Conservation (phyloP, 1,284 basidiomycete genomes). For the Apiotrichum sp. region DNA sequence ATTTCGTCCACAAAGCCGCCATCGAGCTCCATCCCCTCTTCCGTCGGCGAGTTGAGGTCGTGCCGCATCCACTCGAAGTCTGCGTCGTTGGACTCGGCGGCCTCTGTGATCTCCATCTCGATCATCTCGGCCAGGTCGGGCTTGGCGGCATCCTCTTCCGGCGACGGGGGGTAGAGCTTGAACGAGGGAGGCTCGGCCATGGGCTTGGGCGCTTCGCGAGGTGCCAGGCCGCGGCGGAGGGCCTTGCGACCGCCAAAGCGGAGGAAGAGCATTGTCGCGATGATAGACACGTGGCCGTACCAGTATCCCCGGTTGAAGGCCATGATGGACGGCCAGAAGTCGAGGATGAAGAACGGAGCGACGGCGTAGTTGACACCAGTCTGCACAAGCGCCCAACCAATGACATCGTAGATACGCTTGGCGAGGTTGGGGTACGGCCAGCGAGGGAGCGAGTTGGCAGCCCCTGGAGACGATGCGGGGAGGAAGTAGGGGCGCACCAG, state of each 20-base stretch:
- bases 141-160: constrained; percentile 6
- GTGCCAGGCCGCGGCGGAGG: constrained; percentile 23
- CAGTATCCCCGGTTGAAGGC: constrained; percentile 69
- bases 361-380: constrained; percentile 73
- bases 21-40: constrained; percentile 2
- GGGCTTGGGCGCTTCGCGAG: background rate
- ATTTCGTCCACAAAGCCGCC: constrained; percentile 9
- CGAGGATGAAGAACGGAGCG: constrained; percentile 79
- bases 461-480: constrained; percentile 46
- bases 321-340: constrained; percentile 56
- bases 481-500: constrained; percentile 75
- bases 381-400: constrained; percentile 56
- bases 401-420: constrained; percentile 72
- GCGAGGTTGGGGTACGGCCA: constrained; percentile 37
- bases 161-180: constrained; percentile 28
- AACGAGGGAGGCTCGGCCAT: constrained; percentile 13
- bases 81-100: constrained; percentile 10
- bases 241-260: constrained; percentile 31
- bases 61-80: constrained; percentile 17
- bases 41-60: constrained; percentile 7
- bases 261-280: constrained; percentile 31
- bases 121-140: constrained; percentile 1
- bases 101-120: constrained; percentile 1
- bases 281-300: constrained; percentile 64
- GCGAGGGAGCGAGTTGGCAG: constrained; percentile 25